Evolutionary conservation across 192 early-diverging fungal species (phyloP), one percentile per base, ranked within the genome.

Genomic region (Gryganskiella cystojenkinii): DNA sequence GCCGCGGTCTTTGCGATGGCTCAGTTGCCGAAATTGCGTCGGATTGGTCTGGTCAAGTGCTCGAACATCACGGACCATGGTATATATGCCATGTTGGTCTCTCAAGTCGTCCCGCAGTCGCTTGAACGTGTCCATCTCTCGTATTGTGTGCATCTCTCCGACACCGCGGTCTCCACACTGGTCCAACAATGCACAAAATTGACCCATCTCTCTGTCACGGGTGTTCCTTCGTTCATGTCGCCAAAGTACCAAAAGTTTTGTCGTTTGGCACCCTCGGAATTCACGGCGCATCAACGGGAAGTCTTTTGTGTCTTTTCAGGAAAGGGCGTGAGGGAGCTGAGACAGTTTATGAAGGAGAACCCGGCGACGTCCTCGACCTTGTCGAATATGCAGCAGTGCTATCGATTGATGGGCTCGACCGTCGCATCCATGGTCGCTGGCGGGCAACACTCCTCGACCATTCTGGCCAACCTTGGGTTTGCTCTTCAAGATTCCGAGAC

Each of bases 31-130:
- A 85, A 84, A 57, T 47, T 89, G 31, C 76, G 82, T 24, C 75
- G 87, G n/a, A 87, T 89, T 33, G 87, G 87, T 10, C 54, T 89
- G 11, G 87, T 89, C 33, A 89, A 89, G 60, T 89, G 87, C 69
- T 66, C 70, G n/a, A 84, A 87, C 20, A 83, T 89, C 28, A 87
- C 87, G 3, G 85, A 89, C 55, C 65, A 75, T 37, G 79, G 81
- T 2, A 85, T 89, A 33, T 71, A 81, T 27, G 83, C 84, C 8
- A 71, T 89, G 53, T 62, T 83, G 20, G 81, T 83, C 42, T 71
- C 80, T 13, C 68, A 74, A 13, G 61, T 81, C 4, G 76, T 85
- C 1, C 61, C 80, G 0, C 71, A 80, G 51, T 83, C 84, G 2
- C 53, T 89, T 4, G 87, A 89, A 56, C 71, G 87, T 10, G 86